Percentiles rank a stretch among this genome's conserved stretches.
Conservation (phyloP, 2,329 filamentous ascomycete species). For the Colletotrichum sp. region DNA sequence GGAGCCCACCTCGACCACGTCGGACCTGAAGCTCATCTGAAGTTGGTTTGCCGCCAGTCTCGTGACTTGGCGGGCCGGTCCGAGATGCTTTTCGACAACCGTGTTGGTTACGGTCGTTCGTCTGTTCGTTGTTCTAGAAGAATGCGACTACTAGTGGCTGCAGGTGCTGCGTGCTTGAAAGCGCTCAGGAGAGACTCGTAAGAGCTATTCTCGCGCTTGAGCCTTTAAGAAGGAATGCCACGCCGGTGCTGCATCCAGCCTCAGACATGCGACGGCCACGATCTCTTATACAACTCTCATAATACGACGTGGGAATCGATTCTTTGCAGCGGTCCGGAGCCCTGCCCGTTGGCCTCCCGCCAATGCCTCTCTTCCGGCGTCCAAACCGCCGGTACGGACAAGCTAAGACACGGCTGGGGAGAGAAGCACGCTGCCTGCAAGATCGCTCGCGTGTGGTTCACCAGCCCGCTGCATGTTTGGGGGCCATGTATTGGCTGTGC, state of each 20-base stretch:
- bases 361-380: background rate
- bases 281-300: background rate
- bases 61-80: background rate
- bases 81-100: background rate
- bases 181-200: background rate
- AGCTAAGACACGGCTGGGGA: background rate
- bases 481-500: background rate
- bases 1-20: slow-evolving; percentile 13
- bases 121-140: background rate
- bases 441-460: background rate
- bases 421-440: background rate
- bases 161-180: background rate
- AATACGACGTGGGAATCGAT: background rate
- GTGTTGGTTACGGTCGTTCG: background rate
- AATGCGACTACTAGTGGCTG: background rate
- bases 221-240: background rate
- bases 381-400: background rate
- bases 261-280: background rate
- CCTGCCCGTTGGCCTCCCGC: background rate
- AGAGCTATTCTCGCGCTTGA: background rate
- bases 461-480: slow-evolving; percentile 1
- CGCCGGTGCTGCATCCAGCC: background rate
- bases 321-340: background rate
- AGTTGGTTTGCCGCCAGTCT: background rate
- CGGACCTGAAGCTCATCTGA: slow-evolving; percentile 17